Evolutionary conservation across 2,329 filamentous ascomycete species (phyloP).

Genomic region (Paraphaeosphaeria minitans): DNA sequence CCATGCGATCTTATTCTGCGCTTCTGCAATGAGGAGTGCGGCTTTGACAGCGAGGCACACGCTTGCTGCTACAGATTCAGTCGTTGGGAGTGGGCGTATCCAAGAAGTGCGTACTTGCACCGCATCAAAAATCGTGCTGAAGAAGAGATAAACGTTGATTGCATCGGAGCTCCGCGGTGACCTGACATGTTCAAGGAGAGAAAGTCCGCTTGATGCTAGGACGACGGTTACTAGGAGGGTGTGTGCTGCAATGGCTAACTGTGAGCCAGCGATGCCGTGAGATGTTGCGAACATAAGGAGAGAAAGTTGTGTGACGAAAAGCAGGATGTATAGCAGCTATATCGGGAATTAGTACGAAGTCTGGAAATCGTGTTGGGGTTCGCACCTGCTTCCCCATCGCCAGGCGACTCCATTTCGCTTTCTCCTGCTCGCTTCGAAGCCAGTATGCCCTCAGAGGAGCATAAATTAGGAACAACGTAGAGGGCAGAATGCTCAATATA

Average conservation of each 20-base stretch:
- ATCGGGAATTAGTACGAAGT: neutral
- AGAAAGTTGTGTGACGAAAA: conserved; percentile 9
- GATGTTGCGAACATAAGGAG: conserved; percentile 4
- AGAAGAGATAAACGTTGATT: conserved; percentile 16
- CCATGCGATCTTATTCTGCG: conserved; percentile 6
- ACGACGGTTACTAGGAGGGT: conserved; percentile 7
- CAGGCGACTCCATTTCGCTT: conserved; percentile 4
- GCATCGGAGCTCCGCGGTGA: conserved; percentile 12
- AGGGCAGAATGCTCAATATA: conserved; percentile 9
- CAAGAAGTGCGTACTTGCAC: conserved; percentile 10
- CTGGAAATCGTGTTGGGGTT: too few relatives aligned
- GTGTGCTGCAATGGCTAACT: conserved; percentile 2
- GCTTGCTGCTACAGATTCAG: neutral
- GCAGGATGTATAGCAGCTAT: conserved; percentile 9
- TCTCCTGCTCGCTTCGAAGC: conserved; percentile 8
- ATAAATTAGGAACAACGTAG: conserved; percentile 9
- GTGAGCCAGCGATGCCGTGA: neutral
- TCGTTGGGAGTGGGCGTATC: conserved; percentile 4
- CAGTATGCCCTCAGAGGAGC: conserved; percentile 1
- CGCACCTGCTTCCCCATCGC: conserved; percentile 6
- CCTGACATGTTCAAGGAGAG: conserved; percentile 10
- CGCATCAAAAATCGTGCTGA: conserved; percentile 14
- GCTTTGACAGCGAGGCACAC: conserved; percentile 8
- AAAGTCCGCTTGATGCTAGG: conserved; percentile 7
- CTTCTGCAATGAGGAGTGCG: conserved; percentile 6